A percentile compares a stretch with the other conserved stretches of the same genome.
Conservation (phyloP, 75 land plant genomes). For the Selaginella moellendorffii region DNA sequence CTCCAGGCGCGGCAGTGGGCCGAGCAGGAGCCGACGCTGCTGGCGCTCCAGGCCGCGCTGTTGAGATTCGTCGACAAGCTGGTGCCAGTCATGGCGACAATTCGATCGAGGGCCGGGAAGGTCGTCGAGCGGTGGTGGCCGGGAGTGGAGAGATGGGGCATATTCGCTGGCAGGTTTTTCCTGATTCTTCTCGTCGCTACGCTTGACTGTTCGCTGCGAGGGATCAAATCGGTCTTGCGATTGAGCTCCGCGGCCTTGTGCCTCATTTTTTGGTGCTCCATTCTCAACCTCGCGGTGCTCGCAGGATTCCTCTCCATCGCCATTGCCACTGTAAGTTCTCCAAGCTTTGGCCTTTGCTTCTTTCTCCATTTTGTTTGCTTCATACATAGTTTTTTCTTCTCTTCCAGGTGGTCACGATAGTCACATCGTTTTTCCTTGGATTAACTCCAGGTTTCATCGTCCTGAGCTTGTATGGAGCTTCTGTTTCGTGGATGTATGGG, state of each 20-base stretch:
- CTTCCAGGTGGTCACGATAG: constrained; percentile 40
- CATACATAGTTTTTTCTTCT: no score
- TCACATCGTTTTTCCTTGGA: constrained; percentile 37
- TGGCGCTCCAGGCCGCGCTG: no score
- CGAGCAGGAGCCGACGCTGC: no score
- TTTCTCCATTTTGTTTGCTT: neutral
- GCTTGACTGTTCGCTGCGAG: constrained; percentile 19
- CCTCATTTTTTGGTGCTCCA: constrained; percentile 20
- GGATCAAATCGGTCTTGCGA: constrained; percentile 20
- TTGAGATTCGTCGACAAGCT: no score
- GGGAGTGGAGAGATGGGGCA: no score
- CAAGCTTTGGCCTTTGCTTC: neutral
- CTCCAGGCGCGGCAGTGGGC: no score
- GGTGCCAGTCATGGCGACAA: no score
- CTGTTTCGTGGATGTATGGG: constrained; percentile 68
- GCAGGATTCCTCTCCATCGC: constrained; percentile 20
- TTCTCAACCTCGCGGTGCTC: constrained; percentile 16
- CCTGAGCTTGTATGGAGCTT: constrained; percentile 24
- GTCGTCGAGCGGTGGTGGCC: no score
- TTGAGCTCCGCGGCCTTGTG: constrained; percentile 24
- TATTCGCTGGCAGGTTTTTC: neutral
- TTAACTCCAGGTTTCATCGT: constrained; percentile 38
- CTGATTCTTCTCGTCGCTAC: neutral
- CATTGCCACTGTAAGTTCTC: constrained; percentile 15
- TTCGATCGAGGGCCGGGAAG: no score